Evolutionary conservation across 2,329 filamentous ascomycete genomes (phyloP), one percentile per base, ranked within the genome.

Genomic region (Alternaria longipes): DNA sequence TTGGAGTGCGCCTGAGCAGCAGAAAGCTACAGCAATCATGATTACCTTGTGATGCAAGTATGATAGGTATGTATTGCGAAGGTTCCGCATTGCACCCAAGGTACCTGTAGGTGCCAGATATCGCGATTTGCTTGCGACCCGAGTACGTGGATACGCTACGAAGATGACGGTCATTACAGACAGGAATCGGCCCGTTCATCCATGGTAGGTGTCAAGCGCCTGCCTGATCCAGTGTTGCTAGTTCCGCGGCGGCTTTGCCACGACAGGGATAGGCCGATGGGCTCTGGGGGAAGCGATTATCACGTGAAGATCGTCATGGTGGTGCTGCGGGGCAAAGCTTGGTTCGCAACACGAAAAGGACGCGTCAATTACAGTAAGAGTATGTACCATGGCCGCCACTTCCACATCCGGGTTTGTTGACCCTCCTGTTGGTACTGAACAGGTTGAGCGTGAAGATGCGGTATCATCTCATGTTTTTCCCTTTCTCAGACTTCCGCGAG

Each of bases 401-500:
- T 36, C n/a, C 18, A n/a, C 16, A n/a, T 42, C 34, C 41, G 42
- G 11, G 14, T 30, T 18, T 41, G 26, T n/a, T 44, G 40, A 28
- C 49, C 8, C 45, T 34, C 26, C 34, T 38, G 45, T 60, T 42
- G 50, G 42, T 28, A 26, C 46, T 26, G 40, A 42, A 28, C 41
- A 57, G 26, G 28, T 60, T 52, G 55, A 54, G 34, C 40, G 20
- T 14, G 46, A 60, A 42, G 26, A 59, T 30, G 51, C 42, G 30
- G 41, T 47, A 36, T 26, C 54, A 32, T 51, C 36, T 22, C 47
- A 22, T 18, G 20, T 63, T 28, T 75, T 74, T 49, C 71, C 74
- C 8, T 76, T 80, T 51, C 64, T 79, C 12, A 50, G 59, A 8
- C 68, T 80, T 12, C 78, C 78, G 12, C 69, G 74, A 44, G 78